Percentiles rank a stretch among this genome's conserved stretches.
phyloP scores from a whole-genome alignment of 257 asterid species.

The Ehretia macrophylla region DNA sequence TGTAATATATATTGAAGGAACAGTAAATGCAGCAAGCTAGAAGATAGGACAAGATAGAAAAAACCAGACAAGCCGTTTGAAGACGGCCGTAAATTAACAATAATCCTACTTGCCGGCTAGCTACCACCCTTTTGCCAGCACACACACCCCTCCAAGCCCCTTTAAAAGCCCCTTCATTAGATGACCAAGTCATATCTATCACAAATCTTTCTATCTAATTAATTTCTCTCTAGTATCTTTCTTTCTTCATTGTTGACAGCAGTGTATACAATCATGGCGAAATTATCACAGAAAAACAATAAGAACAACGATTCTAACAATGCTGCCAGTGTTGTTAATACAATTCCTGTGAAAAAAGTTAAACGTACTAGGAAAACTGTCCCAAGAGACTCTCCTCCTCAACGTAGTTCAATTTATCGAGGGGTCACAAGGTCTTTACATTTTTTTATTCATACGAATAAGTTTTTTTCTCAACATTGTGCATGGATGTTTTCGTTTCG shows the following conservation, averaged over 20 bases:
- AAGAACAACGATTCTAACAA: conserved; percentile 18
- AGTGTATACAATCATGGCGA: conserved; percentile 41
- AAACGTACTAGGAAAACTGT: conserved; percentile 78
- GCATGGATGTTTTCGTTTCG: too few relatives aligned
- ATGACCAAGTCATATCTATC: conserved; percentile 47
- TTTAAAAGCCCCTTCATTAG: conserved; percentile 49
- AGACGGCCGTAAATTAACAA: conserved; percentile 43
- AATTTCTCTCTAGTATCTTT: too few relatives aligned
- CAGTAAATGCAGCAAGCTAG: too few relatives aligned
- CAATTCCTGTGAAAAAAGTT: conserved; percentile 32
- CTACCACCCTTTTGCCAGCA: conserved; percentile 45
- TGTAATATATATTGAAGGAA: not conserved
- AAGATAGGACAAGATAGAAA: conserved; percentile 42
- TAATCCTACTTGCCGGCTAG: conserved; percentile 46
- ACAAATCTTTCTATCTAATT: conserved; percentile 5
- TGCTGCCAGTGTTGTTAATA: conserved; percentile 8
- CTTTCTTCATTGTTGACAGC: not conserved
- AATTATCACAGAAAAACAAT: conserved; percentile 46
- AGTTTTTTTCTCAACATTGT: too few relatives aligned
- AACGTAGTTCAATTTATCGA: conserved; percentile 74
- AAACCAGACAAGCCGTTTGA: conserved; percentile 38
- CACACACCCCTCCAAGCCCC: conserved; percentile 25
- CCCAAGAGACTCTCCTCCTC: conserved; percentile 81
- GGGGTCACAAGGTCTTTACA: conserved; percentile 66
- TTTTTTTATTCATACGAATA: too few relatives aligned